Conservation (phyloP, 208 protist genomes). For the Polymyxa betae region DNA sequence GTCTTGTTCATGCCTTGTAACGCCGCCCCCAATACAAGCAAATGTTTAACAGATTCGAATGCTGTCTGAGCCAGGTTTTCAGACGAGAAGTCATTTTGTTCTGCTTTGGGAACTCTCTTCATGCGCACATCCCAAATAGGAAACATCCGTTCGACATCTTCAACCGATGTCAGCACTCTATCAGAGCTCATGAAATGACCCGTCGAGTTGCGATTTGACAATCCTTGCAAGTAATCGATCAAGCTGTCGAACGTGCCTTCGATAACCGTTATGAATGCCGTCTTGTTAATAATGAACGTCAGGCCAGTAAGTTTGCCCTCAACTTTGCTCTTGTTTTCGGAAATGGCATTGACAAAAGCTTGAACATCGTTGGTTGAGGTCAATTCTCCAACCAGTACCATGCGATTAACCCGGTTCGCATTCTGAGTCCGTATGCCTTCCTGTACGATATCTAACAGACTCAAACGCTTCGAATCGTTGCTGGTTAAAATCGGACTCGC, state of each 20-base stretch:
- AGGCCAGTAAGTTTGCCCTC: constrained; percentile 9
- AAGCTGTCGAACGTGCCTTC: neutral
- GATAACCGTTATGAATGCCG: constrained; percentile 15
- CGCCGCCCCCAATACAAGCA: neutral
- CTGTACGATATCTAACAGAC: constrained; percentile 20
- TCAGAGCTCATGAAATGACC: neutral
- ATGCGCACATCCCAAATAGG: constrained; percentile 19
- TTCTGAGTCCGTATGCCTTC: constrained; percentile 11
- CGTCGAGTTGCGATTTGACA: neutral
- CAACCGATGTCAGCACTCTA: constrained; percentile 18
- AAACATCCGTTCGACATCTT: constrained; percentile 46
- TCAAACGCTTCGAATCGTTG: neutral
- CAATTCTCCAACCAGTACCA: constrained; percentile 4
- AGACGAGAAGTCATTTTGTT: constrained; percentile 44
- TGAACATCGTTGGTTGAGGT: constrained; percentile 21
- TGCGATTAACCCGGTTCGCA: neutral
- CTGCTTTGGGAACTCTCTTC: constrained; percentile 24
- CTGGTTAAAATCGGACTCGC: no score
- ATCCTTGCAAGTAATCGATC: constrained; percentile 9
- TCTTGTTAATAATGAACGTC: constrained; percentile 45
- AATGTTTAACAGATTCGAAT: constrained; percentile 35
- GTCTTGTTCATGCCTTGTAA: constrained; percentile 17
- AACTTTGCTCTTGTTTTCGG: neutral
- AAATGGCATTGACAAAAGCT: constrained; percentile 31
- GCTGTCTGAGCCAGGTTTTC: constrained; percentile 29